Conservation (phyloP, 2,329 filamentous ascomycete genomes). For the Ophiocordyceps robertsii region DNA sequence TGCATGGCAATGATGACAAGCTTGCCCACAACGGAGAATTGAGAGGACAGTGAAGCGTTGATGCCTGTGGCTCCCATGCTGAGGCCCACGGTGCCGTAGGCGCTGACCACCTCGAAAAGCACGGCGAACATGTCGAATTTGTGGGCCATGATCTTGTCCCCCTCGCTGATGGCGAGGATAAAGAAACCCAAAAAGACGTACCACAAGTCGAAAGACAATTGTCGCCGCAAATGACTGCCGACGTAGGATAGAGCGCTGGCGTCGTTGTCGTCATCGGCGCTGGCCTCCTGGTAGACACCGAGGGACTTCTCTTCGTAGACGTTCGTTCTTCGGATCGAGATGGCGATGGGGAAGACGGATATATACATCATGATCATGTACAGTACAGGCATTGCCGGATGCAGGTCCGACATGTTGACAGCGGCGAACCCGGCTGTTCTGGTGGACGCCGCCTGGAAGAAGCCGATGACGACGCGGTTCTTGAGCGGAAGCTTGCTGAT, state of each 20-base stretch:
- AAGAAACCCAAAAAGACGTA: conserved; percentile 92
- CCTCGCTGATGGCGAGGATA: conserved; percentile 82
- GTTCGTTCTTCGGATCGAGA: conserved; percentile 85
- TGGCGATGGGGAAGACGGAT: conserved; percentile 91
- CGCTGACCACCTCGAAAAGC: conserved; percentile 78
- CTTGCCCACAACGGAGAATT: conserved; percentile 66
- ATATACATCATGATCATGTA: conserved; percentile 99
- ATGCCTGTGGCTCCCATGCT: conserved; percentile 66
- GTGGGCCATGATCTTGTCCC: conserved; percentile 46
- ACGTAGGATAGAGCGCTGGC: conserved; percentile 66
- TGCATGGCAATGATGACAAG: conserved; percentile 57
- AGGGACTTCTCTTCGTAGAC: conserved; percentile 89
- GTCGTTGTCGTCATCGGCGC: conserved; percentile 33
- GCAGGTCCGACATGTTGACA: conserved; percentile 62
- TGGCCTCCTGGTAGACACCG: conserved; percentile 49
- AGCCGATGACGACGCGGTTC: conserved; percentile 67
- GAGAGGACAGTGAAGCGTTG: conserved; percentile 69
- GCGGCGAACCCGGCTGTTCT: conserved; percentile 83
- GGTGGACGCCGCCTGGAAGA: conserved; percentile 83
- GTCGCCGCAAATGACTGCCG: conserved; percentile 77
- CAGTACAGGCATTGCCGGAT: conserved; percentile 84
- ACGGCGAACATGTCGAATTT: conserved; percentile 56
- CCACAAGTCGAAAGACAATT: conserved; percentile 96
- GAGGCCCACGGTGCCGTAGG: conserved; percentile 88
- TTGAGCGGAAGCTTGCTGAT: conserved; percentile 58